Conservation (phyloP, 2,329 filamentous ascomycete species). For the Fusarium temperatum region DNA sequence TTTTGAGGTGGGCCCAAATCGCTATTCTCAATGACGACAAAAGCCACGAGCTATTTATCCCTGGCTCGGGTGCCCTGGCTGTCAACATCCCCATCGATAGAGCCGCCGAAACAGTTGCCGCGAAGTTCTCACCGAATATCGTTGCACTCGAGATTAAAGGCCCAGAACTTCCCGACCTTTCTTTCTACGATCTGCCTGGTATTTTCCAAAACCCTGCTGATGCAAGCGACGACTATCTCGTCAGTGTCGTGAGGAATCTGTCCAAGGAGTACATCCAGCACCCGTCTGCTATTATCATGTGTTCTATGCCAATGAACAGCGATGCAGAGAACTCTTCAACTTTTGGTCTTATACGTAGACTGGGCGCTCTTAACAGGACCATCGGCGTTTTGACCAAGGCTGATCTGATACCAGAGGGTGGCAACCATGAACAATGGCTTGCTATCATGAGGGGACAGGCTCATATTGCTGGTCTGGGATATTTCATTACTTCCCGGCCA, state of each 20-base stretch:
- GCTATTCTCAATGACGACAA: slow-evolving; percentile 76
- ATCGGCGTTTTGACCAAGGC: slow-evolving; percentile 87
- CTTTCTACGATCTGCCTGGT: slow-evolving; percentile 87
- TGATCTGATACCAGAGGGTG: slow-evolving; percentile 69
- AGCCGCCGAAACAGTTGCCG: slow-evolving; percentile 57
- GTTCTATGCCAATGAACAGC: slow-evolving; percentile 79
- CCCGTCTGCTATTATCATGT: slow-evolving; percentile 76
- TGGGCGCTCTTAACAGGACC: slow-evolving; percentile 66
- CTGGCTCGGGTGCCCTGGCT: slow-evolving; percentile 55
- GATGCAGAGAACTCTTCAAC: slow-evolving; percentile 81
- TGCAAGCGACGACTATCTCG: slow-evolving; percentile 72
- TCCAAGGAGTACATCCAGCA: slow-evolving; percentile 75
- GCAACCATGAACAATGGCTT: slow-evolving; percentile 64
- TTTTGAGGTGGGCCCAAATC: slow-evolving; percentile 78
- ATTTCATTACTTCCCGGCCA: slow-evolving; percentile 79
- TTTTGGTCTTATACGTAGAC: slow-evolving; percentile 68
- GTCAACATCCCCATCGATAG: slow-evolving; percentile 47
- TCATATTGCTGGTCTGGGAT: slow-evolving; percentile 75
- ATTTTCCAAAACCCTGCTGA: slow-evolving; percentile 77
- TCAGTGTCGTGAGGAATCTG: slow-evolving; percentile 76
- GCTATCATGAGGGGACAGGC: slow-evolving; percentile 69
- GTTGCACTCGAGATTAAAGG: slow-evolving; percentile 80
- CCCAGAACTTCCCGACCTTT: slow-evolving; percentile 75
- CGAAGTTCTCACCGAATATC: slow-evolving; percentile 84
- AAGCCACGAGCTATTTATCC: slow-evolving; percentile 63